Percentiles rank a stretch among this genome's conserved stretches.
phyloP scores from a whole-genome alignment of 2,329 filamentous ascomycete species.

The Aspergillus pseudoterreus region DNA sequence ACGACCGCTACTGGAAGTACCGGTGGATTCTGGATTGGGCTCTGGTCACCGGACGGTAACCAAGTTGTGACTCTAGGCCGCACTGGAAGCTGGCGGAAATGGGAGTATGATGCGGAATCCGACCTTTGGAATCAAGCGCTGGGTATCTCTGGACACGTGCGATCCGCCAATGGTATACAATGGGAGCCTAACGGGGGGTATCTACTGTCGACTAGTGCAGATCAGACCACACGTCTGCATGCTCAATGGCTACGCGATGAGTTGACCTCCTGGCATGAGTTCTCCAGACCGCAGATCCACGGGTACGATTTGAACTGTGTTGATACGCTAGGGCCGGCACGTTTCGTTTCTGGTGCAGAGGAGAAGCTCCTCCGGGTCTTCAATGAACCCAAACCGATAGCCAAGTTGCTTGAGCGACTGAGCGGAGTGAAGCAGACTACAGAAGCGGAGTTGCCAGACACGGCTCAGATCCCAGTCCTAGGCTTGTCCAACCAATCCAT shows the following conservation, averaged over 20 bases:
- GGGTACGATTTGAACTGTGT: slow-evolving; percentile 98
- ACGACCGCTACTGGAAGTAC: slow-evolving; percentile 95
- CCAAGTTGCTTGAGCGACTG: slow-evolving; percentile 65
- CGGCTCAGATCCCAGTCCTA: slow-evolving; percentile 90
- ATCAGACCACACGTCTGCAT: slow-evolving; percentile 89
- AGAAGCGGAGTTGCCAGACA: slow-evolving; percentile 63
- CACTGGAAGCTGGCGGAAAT: slow-evolving; percentile 89
- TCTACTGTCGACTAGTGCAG: slow-evolving; percentile 80
- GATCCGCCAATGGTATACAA: slow-evolving; percentile 72
- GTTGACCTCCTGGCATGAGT: slow-evolving; percentile 79
- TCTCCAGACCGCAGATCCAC: slow-evolving; percentile 93
- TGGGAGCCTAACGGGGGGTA: slow-evolving; percentile 83
- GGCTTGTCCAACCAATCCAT: slow-evolving; percentile 95
- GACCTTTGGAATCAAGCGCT: slow-evolving; percentile 74
- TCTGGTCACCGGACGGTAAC: slow-evolving; percentile 78
- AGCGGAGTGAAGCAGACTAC: slow-evolving; percentile 54
- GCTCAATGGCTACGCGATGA: slow-evolving; percentile 65
- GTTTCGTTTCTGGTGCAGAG: slow-evolving; percentile 91
- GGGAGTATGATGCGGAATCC: slow-evolving; percentile 60
- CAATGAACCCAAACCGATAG: slow-evolving; percentile 79
- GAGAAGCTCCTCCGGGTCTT: slow-evolving; percentile 98
- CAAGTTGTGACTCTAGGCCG: slow-evolving; percentile 79
- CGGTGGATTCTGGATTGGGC: slow-evolving; percentile 91
- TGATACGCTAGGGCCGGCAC: slow-evolving; percentile 65
- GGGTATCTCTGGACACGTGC: slow-evolving; percentile 79